A percentile compares a stretch with the other conserved stretches of the same genome.
These are phyloP conservation scores for Thelonectria olida DNA, from an alignment of 2,329 filamentous ascomycete genomes.

Conservation along the genomic window DNA sequence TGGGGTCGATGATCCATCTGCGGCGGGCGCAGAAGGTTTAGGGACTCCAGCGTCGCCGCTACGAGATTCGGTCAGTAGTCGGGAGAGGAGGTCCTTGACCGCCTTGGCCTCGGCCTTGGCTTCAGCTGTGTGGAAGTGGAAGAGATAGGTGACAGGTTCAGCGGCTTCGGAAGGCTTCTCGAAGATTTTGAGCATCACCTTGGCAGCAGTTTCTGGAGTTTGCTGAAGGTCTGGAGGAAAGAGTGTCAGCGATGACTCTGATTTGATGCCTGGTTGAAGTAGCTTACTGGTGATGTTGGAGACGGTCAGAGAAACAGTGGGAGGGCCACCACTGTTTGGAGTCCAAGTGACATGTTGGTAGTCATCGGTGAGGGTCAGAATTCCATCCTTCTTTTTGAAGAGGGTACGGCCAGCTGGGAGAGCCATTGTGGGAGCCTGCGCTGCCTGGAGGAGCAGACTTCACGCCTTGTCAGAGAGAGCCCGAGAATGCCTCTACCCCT, in stretches of 20 bases:
- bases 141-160: slow-evolving; percentile 78
- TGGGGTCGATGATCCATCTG: slow-evolving; percentile 40
- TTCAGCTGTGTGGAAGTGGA: slow-evolving; percentile 85
- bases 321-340: slow-evolving; percentile 70
- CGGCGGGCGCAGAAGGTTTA: slow-evolving; percentile 52
- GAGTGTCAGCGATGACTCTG: slow-evolving; percentile 21
- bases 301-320: slow-evolving; percentile 75
- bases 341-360: slow-evolving; percentile 83
- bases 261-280: too few species aligned
- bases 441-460: neutral
- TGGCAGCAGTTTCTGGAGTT: slow-evolving; percentile 85
- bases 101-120: slow-evolving; percentile 86
- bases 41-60: slow-evolving; percentile 60
- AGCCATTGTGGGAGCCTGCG: slow-evolving; percentile 55
- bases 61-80: slow-evolving; percentile 77
- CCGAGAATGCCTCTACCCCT: slow-evolving; percentile 10
- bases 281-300: slow-evolving; percentile 82
- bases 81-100: slow-evolving; percentile 83
- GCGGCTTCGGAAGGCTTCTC: slow-evolving; percentile 69
- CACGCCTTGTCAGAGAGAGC: neutral
- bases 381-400: slow-evolving; percentile 97
- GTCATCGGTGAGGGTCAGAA: slow-evolving; percentile 78
- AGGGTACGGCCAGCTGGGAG: slow-evolving; percentile 72
- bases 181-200: slow-evolving; percentile 95
- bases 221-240: slow-evolving; percentile 81